These are phyloP conservation scores for Diaporthe sp. DNA, from an alignment of 2,329 filamentous ascomycete species.

Conservation along the genomic window DNA sequence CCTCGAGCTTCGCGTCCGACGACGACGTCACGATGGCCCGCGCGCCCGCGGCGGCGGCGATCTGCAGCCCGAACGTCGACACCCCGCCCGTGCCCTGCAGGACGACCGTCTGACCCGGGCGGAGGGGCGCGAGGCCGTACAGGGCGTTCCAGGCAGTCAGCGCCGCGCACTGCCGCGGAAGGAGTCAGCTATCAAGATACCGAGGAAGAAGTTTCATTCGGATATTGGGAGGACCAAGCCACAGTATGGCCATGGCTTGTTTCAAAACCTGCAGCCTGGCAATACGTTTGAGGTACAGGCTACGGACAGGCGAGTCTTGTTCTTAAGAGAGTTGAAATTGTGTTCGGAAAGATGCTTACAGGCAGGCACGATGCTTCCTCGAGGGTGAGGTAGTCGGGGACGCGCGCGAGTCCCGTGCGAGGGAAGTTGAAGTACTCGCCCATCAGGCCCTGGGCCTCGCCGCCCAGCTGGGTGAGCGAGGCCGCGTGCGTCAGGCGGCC, in stretches of 20 bases:
- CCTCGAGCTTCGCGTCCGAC: slow-evolving; percentile 63
- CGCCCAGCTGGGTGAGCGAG: slow-evolving; percentile 8
- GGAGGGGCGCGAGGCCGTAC: background rate
- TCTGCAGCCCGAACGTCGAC: slow-evolving; percentile 13
- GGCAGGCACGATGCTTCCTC: slow-evolving; percentile 5
- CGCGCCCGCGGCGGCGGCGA: slow-evolving; percentile 59
- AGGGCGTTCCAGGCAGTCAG: slow-evolving; percentile 19
- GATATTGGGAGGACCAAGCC: too few relatives aligned
- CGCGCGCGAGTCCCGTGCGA: background rate
- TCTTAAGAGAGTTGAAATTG: too few relatives aligned
- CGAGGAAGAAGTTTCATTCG: too few relatives aligned
- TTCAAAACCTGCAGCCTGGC: too few relatives aligned
- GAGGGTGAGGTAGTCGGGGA: background rate
- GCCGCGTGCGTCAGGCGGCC: background rate
- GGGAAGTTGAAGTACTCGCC: slow-evolving; percentile 7
- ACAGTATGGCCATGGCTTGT: too few relatives aligned
- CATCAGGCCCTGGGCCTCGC: slow-evolving; percentile 15
- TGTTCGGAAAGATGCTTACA: too few relatives aligned
- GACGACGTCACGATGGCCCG: slow-evolving; percentile 66
- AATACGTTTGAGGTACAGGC: too few relatives aligned
- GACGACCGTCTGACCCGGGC: slow-evolving; percentile 9
- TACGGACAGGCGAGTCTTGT: too few relatives aligned
- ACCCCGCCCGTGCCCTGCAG: slow-evolving; percentile 5
- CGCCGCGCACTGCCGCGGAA: background rate
- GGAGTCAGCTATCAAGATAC: too few relatives aligned